Conservation (phyloP, 495 filamentous ascomycete genomes). For the Stereocaulon alpinum region DNA sequence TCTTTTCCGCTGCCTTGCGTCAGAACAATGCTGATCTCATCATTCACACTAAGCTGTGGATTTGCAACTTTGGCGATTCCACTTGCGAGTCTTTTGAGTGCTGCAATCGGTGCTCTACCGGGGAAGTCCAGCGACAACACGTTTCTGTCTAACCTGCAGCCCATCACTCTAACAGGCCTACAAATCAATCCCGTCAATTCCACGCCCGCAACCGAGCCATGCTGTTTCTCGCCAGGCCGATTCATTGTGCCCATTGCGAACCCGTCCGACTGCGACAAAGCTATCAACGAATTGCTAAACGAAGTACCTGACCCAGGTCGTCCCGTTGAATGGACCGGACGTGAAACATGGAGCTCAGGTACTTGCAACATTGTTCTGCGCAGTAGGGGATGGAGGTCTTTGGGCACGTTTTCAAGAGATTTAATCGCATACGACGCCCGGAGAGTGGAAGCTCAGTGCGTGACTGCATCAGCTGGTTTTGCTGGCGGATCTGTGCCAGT, state of each 20-base stretch:
- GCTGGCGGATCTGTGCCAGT: not conserved
- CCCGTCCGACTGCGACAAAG: not conserved
- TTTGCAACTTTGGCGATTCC: too few relatives aligned
- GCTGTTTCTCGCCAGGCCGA: too few relatives aligned
- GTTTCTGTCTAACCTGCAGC: too few relatives aligned
- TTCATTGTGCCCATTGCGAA: not conserved
- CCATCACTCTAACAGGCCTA: too few relatives aligned
- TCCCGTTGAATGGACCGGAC: not conserved
- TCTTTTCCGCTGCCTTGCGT: too few relatives aligned
- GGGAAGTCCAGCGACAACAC: too few relatives aligned
- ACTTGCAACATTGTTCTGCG: not conserved
- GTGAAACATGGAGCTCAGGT: not conserved
- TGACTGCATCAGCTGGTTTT: not conserved
- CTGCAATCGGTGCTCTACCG: too few relatives aligned
- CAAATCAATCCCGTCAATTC: too few relatives aligned
- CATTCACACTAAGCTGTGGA: too few relatives aligned
- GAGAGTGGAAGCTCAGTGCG: not conserved
- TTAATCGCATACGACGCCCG: not conserved
- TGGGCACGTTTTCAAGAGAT: not conserved
- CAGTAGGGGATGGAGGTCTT: not conserved
- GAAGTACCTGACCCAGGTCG: not conserved
- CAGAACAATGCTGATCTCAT: too few relatives aligned
- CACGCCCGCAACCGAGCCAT: too few relatives aligned
- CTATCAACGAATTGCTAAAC: not conserved
- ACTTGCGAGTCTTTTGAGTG: too few relatives aligned